A percentile compares a stretch with the other conserved stretches of the same genome.
Evolutionary conservation across 208 protist species (phyloP).

Genomic region (Leishmania guyanensis): DNA sequence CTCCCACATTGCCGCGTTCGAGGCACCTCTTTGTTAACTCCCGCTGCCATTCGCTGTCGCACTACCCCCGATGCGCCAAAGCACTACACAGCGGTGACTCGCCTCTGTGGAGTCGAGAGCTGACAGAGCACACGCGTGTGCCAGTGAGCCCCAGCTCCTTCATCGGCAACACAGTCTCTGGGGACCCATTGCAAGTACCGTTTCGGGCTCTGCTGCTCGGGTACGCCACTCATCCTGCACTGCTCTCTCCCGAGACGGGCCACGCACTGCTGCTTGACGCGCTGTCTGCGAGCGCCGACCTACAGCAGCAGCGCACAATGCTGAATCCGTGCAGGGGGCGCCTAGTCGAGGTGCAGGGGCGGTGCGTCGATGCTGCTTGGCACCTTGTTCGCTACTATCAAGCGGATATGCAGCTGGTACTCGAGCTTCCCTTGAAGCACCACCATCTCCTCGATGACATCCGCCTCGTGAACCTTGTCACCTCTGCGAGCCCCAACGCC

Average conservation of each 20-base stretch:
- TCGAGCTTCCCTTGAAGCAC: constrained; percentile 10
- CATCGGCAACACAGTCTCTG: not conserved
- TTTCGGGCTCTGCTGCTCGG: constrained; percentile 22
- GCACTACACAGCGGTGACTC: not conserved
- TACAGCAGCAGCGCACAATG: constrained; percentile 22
- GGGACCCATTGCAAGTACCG: constrained; percentile 9
- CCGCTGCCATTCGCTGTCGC: not conserved
- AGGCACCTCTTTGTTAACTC: not conserved
- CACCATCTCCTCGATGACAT: constrained; percentile 25
- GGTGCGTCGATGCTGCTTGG: constrained; percentile 29
- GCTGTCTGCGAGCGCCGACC: constrained; percentile 27
- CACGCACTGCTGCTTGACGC: constrained; percentile 36
- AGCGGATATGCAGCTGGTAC: constrained; percentile 4
- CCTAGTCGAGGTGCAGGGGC: constrained; percentile 21
- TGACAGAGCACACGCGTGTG: constrained; percentile 1
- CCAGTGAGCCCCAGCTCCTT: not conserved
- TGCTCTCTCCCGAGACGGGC: constrained; percentile 15
- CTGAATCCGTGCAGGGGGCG: constrained; percentile 34
- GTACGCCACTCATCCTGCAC: constrained; percentile 16
- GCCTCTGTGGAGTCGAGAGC: constrained; percentile 6
- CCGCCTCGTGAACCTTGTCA: constrained; percentile 17
- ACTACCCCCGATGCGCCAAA: not conserved
- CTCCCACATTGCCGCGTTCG: not conserved
- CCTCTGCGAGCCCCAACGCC: constrained; percentile 10
- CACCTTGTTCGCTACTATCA: constrained; percentile 11